Evolutionary conservation across 1,284 basidiomycete genomes (phyloP), one percentile per base, ranked within the genome.

Genomic region (Puccinia hordei): DNA sequence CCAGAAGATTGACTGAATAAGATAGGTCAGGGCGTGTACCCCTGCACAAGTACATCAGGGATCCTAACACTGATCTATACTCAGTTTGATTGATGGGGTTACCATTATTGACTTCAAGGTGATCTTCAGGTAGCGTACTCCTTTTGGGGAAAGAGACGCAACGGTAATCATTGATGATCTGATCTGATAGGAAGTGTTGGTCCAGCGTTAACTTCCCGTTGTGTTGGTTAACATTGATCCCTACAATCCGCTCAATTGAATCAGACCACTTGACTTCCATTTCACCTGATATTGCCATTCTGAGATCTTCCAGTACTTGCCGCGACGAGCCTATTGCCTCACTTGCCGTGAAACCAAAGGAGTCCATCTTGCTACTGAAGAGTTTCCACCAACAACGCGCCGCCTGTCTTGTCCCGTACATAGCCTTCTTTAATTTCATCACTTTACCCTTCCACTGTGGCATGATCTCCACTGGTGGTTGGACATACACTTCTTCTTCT

Each of bases 351-450:
- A 61, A 63, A 2, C 57, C 57, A 30, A 75, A 41, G 12, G 13
- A 8, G 1, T 12, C 22, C 15, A 75, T 27, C 13, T 24, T 38
- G 3, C 12, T 8, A 4, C 41, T 30, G 38, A 75, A 38, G 30
- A 33, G 27, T 63, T n/a, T 38, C 55, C 33, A 75, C 73, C 73
- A 75, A 46, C 73, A 75, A 8, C 73, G 9, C 3, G 73, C 73
- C 3, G 35, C 73, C 33, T 75, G 73, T 30, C 61, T 75, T 1
- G 73, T 75, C 2, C 61, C 61, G 30, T 63, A 63, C n/a, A n/a
- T n/a, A n/a, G n/a, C n/a, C n/a, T n/a, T n/a, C n/a, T n/a, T n/a
- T n/a, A n/a, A n/a, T n/a, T n/a, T n/a, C n/a, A n/a, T n/a, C n/a
- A n/a, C n/a, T n/a, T n/a, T n/a, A n/a, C n/a, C n/a, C n/a, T n/a